Evolutionary conservation across 1,139 yeast genomes (phyloP), one percentile per base, ranked within the genome.

Genomic region (Candida sojae): DNA sequence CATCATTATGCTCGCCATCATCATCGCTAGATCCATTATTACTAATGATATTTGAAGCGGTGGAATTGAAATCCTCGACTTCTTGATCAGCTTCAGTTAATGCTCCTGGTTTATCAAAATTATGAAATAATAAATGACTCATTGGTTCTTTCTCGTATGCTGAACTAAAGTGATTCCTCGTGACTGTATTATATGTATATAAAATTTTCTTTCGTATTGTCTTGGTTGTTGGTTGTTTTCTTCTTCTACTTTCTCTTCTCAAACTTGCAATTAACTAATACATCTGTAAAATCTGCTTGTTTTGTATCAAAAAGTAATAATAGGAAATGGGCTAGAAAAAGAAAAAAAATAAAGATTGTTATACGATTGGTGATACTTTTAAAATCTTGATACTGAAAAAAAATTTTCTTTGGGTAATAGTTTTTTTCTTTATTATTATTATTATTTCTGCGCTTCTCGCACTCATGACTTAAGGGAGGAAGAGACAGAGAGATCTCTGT

Each of bases 81-180:
- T 45, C 47, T 11, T 46, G 45, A 42, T 56, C 58, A 50, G 52
- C 12, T 5, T 21, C 12, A 3, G 28, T 21, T 21, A 17, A 17
- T 17, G 23, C n/a, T 6, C 41, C 41, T 28, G 32, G 54, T 31
- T 32, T 39, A 39, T 39, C 43, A 31, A 46, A 48, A 44, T 58
- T 58, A 36, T 60, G 64, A 50, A 57, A 64, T 50, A 63, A 53
- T 44, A 64, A 53, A 49, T 64, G 56, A 55, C 67, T 64, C 69
- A 64, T 64, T 26, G 13, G 26, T 6, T n/a, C 17, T 30, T 21
- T 26, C 33, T 31, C 4, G 33, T 35, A 32, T 17, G n/a, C 7
- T 34, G 23, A n/a, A 21, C 12, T 12, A 17, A 17, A 17, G 5
- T 34, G 5, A 34, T 17, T 17, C 21, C 3, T 17, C 2, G 21